Conservation (phyloP, 192 early-diverging fungal genomes). For the Phlyctochytrium arcticum region DNA sequence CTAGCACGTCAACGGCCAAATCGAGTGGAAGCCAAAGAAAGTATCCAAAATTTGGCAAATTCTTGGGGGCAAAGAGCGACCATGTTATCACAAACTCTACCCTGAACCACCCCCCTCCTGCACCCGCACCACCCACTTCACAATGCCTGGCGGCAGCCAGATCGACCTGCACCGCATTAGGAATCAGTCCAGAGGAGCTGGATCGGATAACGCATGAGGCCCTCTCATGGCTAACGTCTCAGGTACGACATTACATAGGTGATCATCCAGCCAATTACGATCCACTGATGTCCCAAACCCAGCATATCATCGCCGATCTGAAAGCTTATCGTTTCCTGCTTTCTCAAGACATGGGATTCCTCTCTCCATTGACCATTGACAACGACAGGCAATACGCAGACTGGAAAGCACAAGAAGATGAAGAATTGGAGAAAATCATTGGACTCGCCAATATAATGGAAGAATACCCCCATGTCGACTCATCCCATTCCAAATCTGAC, state of each 20-base stretch:
- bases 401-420: constrained; percentile 9
- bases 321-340: constrained; percentile 8
- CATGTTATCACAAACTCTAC: too few species aligned
- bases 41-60: too few species aligned
- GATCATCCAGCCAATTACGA: not conserved
- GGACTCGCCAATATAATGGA: not conserved
- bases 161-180: too few species aligned
- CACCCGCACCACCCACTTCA: too few species aligned
- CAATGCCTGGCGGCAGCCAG: too few species aligned
- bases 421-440: constrained; percentile 2
- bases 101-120: too few species aligned
- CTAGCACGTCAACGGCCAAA: not conserved
- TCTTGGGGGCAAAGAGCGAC: too few species aligned
- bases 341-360: not conserved
- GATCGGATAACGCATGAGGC: not conserved
- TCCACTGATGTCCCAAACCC: not conserved
- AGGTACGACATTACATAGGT: not conserved
- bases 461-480: not conserved
- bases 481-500: not conserved
- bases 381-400: not conserved
- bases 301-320: constrained; percentile 7
- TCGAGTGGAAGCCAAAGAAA: not conserved
- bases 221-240: not conserved
- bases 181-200: too few species aligned
- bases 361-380: not conserved